phyloP scores from a whole-genome alignment of 2,329 filamentous ascomycete genomes.

The Botrytis paeoniae region DNA sequence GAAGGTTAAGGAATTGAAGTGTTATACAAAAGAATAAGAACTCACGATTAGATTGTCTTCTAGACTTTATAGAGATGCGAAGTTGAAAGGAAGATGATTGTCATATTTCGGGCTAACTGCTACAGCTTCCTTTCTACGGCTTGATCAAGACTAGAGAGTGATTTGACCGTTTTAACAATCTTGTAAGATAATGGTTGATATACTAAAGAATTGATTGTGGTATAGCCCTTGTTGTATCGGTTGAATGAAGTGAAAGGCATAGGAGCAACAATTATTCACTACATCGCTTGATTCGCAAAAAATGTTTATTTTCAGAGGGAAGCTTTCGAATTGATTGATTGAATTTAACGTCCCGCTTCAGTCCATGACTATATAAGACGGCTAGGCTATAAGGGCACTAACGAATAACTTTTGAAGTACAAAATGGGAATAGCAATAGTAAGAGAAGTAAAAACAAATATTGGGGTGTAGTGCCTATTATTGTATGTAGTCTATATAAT shows the following conservation, averaged over 20 bases:
- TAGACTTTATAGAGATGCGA: neutral
- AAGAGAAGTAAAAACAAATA: too few relatives aligned
- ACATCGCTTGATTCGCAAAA: neutral
- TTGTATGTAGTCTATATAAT: too few relatives aligned
- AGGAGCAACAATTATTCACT: neutral
- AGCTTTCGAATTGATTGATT: too few relatives aligned
- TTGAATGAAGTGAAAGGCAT: neutral
- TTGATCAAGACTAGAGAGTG: neutral
- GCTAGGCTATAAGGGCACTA: too few relatives aligned
- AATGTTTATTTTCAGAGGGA: neutral
- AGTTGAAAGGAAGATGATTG: neutral
- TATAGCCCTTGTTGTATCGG: accelerated
- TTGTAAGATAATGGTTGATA: accelerated
- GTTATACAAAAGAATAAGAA: neutral
- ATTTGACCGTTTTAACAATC: neutral
- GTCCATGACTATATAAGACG: too few relatives aligned
- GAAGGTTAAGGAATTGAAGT: neutral
- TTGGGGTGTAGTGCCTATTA: too few relatives aligned
- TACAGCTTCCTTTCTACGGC: neutral
- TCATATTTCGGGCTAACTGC: neutral
- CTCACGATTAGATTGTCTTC: neutral
- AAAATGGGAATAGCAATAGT: too few relatives aligned
- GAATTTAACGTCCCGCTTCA: too few relatives aligned
- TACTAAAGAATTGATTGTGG: neutral
- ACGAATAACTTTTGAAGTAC: too few relatives aligned